Conservation (phyloP, 2,329 filamentous ascomycete genomes). For the Colletotrichum cordylinicola region DNA sequence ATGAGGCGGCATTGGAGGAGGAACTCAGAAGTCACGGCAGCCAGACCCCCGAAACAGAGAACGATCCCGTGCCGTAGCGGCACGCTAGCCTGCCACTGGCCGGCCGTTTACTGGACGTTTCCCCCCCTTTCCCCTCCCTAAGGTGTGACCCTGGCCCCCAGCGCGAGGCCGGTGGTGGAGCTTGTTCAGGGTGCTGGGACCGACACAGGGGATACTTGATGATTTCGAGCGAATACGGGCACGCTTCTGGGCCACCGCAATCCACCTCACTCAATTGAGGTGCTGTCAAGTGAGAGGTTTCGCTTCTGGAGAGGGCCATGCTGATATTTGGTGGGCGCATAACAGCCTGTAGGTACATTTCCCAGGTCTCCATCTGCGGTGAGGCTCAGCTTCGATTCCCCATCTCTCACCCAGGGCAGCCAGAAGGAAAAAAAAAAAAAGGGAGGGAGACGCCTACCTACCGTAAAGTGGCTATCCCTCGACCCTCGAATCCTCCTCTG, state of each 20-base stretch:
- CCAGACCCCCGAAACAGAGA: constrained; percentile 7
- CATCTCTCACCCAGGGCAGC: constrained; percentile 9
- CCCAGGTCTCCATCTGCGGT: constrained; percentile 11
- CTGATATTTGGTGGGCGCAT: neutral
- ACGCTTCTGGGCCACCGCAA: neutral
- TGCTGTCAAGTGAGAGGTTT: neutral
- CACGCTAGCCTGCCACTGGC: constrained; percentile 6
- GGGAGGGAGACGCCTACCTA: neutral
- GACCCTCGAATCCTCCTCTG: neutral
- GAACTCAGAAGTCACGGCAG: neutral
- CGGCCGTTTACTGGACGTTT: neutral
- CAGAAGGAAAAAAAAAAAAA: neutral
- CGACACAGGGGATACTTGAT: neutral
- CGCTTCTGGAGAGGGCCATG: neutral
- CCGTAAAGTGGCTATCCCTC: neutral
- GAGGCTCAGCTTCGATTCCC: constrained; percentile 21
- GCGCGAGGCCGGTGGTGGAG: neutral
- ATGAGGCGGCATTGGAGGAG: neutral
- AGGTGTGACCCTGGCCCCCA: neutral
- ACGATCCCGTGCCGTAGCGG: constrained; percentile 16
- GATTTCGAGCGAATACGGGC: constrained; percentile 12
- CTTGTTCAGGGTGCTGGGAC: neutral
- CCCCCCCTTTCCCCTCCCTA: neutral
- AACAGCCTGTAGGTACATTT: constrained; percentile 4
- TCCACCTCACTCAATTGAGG: neutral